Base-by-base conservation (phyloP, 192 early-diverging fungal species). In the Rhizophagus sp. region DNA sequence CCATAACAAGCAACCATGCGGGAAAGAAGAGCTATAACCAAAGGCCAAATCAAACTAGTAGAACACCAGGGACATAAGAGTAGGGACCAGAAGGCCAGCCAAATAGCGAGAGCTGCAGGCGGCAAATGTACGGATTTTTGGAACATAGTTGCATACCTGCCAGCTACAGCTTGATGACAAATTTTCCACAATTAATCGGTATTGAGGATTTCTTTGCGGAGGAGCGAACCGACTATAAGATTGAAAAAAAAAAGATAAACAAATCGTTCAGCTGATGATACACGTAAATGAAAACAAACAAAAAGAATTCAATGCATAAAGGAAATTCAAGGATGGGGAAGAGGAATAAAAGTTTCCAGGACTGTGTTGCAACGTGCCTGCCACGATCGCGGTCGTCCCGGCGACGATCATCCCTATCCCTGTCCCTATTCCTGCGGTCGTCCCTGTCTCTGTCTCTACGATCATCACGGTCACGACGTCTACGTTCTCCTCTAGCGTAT, bases 161-260 rank as follows among this genome's bases (percentile, higher is more conserved):
- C 95, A 96, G 86, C 90, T 94, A 75, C 91, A 90, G 39, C 93
- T 88, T 73, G 92, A 90, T 73, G 95, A 92, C 79, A 96, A 83
- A 80, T 94, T 94, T 78, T 96, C 95, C 27, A 96, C 90, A 73
- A 94, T 87, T 70, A 96, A 83, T 41, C 94, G 90, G 81, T 91
- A 89, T 76, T 93, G 89, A 50, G 89, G 84, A 79, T 84, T 88
- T 81, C 85, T 82, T 81, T 86, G 83, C 77, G 85, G 85, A 52
- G 85, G 85, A 50, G 83, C 83, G 80, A 86, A 86, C 74, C 85
- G 80, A 66, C 62, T 70, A 34, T 57, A 80, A 15, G 33, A 62
- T 65, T 61, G n/a, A 8, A 76, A n/a, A 72, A 52, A n/a, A 76
- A 62, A 34, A 34, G 50, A 6, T 30, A 62, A 44, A 75, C 47